Base-by-base conservation (phyloP, 345 rosid species). In the Eucalyptus virginea region DNA sequence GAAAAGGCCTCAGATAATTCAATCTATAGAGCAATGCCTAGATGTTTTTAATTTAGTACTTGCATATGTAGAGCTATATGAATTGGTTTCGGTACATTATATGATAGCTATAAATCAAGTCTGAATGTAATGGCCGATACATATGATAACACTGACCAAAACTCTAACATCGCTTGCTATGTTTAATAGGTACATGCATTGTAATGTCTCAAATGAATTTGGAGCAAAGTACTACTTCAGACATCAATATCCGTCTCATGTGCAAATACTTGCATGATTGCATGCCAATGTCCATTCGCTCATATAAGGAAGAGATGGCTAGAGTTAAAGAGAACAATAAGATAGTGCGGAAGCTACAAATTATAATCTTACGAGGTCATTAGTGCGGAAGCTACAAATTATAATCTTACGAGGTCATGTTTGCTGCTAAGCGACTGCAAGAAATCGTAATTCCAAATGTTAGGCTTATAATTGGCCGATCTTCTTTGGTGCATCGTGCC, bases 401-500 rank as follows among this genome's bases (percentile, higher is more conserved):
- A 21, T 52, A 45, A 88, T 87, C 92, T 86, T 86, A 95, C 96
- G 45, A 10, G 13, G 60, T 91, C 88, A 88, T 88, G 88, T 86
- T 88, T 88, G 91, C 86, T 91, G 18, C n/a, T 7, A 88, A 94
- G 92, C 19, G 94, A 92, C 37, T 90, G 93, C 30, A 95, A 42
- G 88, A 95, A 91, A 91, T 91, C 94, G 81, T 91, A 90, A 54
- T 91, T 92, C 96, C 96, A 95, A 54, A 92, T 92, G 91, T 86
- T 93, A 18, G 96, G 94, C 88, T 91, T 92, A 87, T 94, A 95
- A 88, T 90, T 88, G 80, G 94, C 93, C 3, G 94, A 89, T 58
- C 94, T 88, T 87, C 95, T 90, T 47, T 88, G 86, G 1, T 87
- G 91, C 50, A 5, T 40, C 28, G 24, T 67, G 28, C 69, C 87